Percentiles rank a stretch among this genome's conserved stretches.
Conservation (phyloP, 352 stramenopile species). For the Globisporangium spinosum region DNA sequence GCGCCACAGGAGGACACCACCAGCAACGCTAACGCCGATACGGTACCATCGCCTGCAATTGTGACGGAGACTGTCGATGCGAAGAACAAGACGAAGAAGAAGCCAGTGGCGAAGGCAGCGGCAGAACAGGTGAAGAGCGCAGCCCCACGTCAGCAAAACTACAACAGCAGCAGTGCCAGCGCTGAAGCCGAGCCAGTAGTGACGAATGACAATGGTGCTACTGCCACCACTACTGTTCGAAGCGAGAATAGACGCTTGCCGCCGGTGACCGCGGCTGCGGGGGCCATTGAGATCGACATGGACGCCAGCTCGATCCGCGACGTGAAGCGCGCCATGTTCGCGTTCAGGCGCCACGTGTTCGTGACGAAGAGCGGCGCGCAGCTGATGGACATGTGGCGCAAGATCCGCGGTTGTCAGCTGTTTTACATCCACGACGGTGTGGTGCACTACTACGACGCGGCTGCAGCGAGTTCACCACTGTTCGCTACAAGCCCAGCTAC, state of each 20-base stretch:
- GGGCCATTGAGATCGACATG: conserved; percentile 6
- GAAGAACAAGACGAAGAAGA: not conserved
- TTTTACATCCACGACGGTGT: conserved; percentile 24
- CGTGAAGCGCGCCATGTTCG: conserved; percentile 17
- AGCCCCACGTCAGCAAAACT: not conserved
- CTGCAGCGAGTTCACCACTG: not conserved
- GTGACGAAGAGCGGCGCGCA: conserved; percentile 11
- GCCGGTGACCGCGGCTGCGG: conserved; percentile 5
- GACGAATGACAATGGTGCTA: conserved; percentile 9
- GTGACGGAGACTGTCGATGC: too few species aligned
- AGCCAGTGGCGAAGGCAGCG: not conserved
- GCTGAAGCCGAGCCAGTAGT: not conserved
- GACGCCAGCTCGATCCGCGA: conserved; percentile 9
- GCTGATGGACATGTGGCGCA: conserved; percentile 28
- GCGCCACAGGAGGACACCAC: not conserved
- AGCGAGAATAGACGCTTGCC: conserved; percentile 6
- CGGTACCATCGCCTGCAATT: not conserved
- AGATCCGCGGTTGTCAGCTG: conserved; percentile 25
- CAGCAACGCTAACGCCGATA: not conserved
- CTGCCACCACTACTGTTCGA: conserved; percentile 9
- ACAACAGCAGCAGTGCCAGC: conserved; percentile 6
- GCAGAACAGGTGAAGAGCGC: not conserved
- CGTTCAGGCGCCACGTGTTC: conserved; percentile 27
- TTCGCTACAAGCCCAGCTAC: conserved; percentile 3
- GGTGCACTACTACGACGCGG: not conserved